Base-by-base conservation (phyloP, 2,329 filamentous ascomycete species). In the Pseudogymnoascus sp. region DNA sequence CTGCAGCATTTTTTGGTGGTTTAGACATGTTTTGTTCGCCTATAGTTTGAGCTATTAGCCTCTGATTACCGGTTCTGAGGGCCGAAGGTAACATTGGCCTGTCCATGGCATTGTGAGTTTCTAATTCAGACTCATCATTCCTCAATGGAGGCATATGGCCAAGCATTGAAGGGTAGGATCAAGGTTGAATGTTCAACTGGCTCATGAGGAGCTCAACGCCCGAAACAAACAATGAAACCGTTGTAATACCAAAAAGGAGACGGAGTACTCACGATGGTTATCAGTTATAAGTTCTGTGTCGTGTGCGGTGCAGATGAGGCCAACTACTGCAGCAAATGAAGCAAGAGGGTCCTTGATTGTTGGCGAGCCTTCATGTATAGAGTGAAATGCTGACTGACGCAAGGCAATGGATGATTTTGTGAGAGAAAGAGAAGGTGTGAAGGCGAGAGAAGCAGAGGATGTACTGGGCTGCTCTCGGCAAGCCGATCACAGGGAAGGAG, bases 1-100 rank as follows among this genome's bases (percentile, higher is more conserved):
- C 87, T 59, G 63, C 21, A 14, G 59, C 63, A 26, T 62, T 61
- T 19, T 8, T 33, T 53, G 66, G 62, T 19, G 37, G 21, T 47
- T 61, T 59, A 44, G 64, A 62, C 64, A 65, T 65, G 8, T 24
- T 65, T 33, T 31, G n/a, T 47, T 16, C n/a, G 21, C 56, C 61
- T 63, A 37, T 38, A 31, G 19, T 4, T 29, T 56, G 19, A 16
- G 21, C 13, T 44, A 26, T 38, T 61, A 44, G 59, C 11, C 8
- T 44, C 21, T 26, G 21, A 3, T 31, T 61, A 13, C 7, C 2
- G 24, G 50, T 13, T 33, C 13, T 4, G 21, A 14, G 2, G 33
- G 50, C 7, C 2, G 4, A 21, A 14, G 4, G 10, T 13, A 56
- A 26, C n/a, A 56, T 56, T 19, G 11, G 5, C 14, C 26, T 33